phyloP scores from a whole-genome alignment of 2,329 filamentous ascomycete genomes.

The Fusarium miscanthi region DNA sequence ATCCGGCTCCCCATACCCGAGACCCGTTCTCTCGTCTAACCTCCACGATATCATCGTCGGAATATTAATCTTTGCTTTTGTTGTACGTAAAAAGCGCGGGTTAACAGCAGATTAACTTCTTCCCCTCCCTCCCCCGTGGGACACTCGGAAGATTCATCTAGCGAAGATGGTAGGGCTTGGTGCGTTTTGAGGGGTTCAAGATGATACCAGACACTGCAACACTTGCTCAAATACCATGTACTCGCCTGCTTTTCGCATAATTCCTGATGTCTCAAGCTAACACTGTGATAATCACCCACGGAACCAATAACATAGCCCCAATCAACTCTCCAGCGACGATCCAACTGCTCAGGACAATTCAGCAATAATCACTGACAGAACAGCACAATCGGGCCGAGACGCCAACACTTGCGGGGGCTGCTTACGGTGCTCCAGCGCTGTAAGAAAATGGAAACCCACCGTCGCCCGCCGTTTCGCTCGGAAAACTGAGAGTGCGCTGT shows the following conservation, averaged over 20 bases:
- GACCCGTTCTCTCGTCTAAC: not conserved
- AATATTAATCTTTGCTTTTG: not conserved
- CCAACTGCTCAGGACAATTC: not conserved
- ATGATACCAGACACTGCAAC: not conserved
- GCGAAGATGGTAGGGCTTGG: constrained; percentile 15
- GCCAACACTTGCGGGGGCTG: not conserved
- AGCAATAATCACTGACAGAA: not conserved
- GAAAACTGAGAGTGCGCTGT: not conserved
- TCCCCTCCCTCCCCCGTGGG: constrained; percentile 18
- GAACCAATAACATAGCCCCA: not conserved
- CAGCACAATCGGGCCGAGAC: constrained; percentile 1
- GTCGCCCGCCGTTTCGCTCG: constrained; percentile 6
- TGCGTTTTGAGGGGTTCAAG: not conserved
- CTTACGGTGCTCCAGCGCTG: not conserved
- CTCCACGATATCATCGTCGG: constrained; percentile 1
- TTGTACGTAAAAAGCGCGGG: constrained; percentile 8
- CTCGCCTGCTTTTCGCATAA: not conserved
- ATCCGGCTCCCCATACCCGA: constrained; percentile 15
- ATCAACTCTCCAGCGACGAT: not conserved
- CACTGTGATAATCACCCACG: not conserved
- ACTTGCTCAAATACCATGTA: not conserved
- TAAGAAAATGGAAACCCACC: not conserved
- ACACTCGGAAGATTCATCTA: constrained; percentile 3
- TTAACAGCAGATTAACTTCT: not conserved
- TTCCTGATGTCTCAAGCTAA: not conserved